These are phyloP conservation scores for Metschnikowia drakensbergensis DNA, from an alignment of 805 yeast species.

Conservation along the genomic window DNA sequence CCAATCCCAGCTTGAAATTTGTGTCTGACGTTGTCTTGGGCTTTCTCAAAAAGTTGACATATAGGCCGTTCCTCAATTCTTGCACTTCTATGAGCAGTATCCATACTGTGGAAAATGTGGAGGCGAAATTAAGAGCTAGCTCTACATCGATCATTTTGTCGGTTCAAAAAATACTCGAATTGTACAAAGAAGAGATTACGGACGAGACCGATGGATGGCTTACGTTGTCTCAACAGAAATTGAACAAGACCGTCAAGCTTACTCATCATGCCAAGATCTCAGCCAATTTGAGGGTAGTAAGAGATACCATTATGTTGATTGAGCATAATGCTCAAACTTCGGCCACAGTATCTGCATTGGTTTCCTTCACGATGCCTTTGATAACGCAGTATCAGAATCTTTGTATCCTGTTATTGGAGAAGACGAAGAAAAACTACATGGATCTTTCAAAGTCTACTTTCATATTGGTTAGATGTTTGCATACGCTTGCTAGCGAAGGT, in stretches of 20 bases:
- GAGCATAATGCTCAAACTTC: slow-evolving; percentile 40
- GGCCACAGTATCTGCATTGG: slow-evolving; percentile 41
- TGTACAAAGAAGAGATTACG: slow-evolving; percentile 29
- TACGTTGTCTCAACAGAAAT: slow-evolving; percentile 41
- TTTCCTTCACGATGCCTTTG: slow-evolving; percentile 59
- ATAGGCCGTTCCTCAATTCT: slow-evolving; percentile 20
- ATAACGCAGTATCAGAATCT: slow-evolving; percentile 55
- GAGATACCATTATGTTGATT: slow-evolving; percentile 30
- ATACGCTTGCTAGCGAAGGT: slow-evolving; percentile 68
- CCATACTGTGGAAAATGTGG: slow-evolving; percentile 37
- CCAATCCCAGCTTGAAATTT: slow-evolving; percentile 36
- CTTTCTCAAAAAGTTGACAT: slow-evolving; percentile 39
- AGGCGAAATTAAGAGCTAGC: slow-evolving; percentile 46
- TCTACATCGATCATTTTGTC: slow-evolving; percentile 60
- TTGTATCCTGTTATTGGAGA: slow-evolving; percentile 39
- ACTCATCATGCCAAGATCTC: slow-evolving; percentile 39
- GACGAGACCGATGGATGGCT: slow-evolving; percentile 69
- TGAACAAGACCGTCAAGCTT: slow-evolving; percentile 39
- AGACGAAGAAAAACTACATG: slow-evolving; percentile 46
- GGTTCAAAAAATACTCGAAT: slow-evolving; percentile 55
- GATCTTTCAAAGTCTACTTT: slow-evolving; percentile 60
- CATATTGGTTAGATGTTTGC: slow-evolving; percentile 52
- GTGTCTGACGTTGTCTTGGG: slow-evolving; percentile 44
- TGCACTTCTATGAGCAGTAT: slow-evolving; percentile 22
- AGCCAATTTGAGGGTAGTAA: slow-evolving; percentile 31